Evolutionary conservation across 768 basidiomycete species (phyloP).

Genomic region (Leccinum incarnatum): DNA sequence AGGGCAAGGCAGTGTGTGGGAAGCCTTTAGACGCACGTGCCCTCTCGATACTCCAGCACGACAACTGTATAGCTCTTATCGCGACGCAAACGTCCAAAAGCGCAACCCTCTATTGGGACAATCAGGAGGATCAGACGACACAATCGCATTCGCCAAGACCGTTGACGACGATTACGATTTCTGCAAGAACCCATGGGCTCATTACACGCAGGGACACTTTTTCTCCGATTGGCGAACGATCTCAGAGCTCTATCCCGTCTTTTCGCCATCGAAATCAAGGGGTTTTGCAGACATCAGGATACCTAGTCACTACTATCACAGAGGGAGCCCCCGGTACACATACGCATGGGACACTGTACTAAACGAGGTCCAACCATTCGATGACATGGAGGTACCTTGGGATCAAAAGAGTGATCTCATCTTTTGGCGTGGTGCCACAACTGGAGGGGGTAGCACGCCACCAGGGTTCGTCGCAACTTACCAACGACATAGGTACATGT

Average conservation of each 20-base stretch:
- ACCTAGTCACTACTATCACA: conserved; percentile 96
- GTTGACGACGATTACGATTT: conserved; percentile 74
- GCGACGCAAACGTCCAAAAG: conserved; percentile 40
- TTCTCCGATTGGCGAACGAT: conserved; percentile 96
- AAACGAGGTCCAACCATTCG: conserved; percentile 68
- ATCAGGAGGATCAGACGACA: conserved; percentile 37
- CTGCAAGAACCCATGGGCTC: conserved; percentile 79
- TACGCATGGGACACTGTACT: conserved; percentile 88
- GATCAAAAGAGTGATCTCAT: conserved; percentile 81
- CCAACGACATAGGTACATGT: conserved; percentile 74
- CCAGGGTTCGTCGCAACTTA: conserved; percentile 79
- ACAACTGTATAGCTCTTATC: conserved; percentile 75
- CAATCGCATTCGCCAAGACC: conserved; percentile 60
- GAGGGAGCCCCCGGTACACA: conserved; percentile 75
- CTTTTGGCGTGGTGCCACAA: conserved; percentile 96
- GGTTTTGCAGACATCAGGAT: conserved; percentile 92
- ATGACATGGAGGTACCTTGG: conserved; percentile 88
- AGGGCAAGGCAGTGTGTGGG: conserved; percentile 86
- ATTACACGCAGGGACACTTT: conserved; percentile 89
- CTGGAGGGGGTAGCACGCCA: conserved; percentile 88
- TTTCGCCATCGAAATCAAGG: conserved; percentile 84
- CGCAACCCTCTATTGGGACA: conserved; percentile 28
- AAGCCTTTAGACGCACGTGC: conserved; percentile 92
- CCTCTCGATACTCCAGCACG: conserved; percentile 75
- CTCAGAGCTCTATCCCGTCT: conserved; percentile 85